Base-by-base conservation (phyloP, 192 early-diverging fungal genomes). In the Linnemannia hyalina region DNA sequence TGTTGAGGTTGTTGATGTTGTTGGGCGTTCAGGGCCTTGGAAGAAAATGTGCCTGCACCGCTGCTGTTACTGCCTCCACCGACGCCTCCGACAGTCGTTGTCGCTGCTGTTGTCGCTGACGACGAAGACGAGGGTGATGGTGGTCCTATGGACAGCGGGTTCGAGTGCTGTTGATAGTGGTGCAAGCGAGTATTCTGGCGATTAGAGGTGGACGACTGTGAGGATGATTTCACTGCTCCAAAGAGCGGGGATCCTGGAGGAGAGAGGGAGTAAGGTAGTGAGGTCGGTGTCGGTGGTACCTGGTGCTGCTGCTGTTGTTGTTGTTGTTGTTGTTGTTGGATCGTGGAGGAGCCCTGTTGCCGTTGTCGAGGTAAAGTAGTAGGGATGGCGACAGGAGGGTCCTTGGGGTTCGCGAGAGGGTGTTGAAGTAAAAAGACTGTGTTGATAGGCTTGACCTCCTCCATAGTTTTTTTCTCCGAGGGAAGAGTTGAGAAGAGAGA, bases 381-480 rank as follows among this genome's bases (percentile, higher is more conserved):
- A 15, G 78, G 84, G 32, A 86, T 81, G 49, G 76, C 63, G 16
- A 86, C 79, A 32, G 80, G 84, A 10, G 84, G 84, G 70, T 86
- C 84, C 72, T 80, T 81, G 44, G 84, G 78, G 49, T 78, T 77
- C 15, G 84, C 84, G 35, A 86, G 84, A 26, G 84, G 84, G 54
- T 86, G 84, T n/a, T 86, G 84, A 22, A 81, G 71, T 23, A 86
- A 38, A 32, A 86, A 86, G 76, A 76, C 81, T 18, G 81, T 52
- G 38, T 60, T 76, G 35, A 72, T 69, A 52, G 69, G 32, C 36
- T 76, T 41, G 55, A 69, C 81, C 40, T 80, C 75, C 57, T 77
- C 83, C 78, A 76, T 80, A 35, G 40, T 55, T 60, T 75, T 44
- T 65, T 49, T 68, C 36, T 73, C 60, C 26, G 29, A 26, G 15